Evolutionary conservation across 495 filamentous ascomycete species (phyloP).

Genomic region (Tuber aestivum): DNA sequence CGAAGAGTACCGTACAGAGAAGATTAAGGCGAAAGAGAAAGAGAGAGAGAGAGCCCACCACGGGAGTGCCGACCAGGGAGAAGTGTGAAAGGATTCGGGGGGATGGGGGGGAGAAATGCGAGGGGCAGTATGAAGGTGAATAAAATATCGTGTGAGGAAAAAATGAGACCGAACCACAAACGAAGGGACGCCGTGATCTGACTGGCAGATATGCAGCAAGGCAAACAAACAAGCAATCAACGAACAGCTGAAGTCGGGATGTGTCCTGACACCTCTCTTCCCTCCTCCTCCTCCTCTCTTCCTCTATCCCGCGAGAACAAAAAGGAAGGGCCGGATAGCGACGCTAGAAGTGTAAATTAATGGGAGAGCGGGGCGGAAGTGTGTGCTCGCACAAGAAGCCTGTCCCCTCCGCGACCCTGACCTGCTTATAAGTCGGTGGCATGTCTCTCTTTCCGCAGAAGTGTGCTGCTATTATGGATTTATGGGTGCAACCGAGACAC

Average conservation of each 20-base stretch:
- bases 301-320: neutral
- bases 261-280: neutral
- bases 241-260: neutral
- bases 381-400: neutral
- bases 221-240: neutral
- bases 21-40: conserved; percentile 9
- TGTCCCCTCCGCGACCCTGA: neutral
- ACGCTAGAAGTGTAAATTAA: neutral
- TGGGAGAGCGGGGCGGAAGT: neutral
- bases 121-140: neutral
- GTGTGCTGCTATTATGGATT: neutral
- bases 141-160: conserved; percentile 15
- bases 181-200: conserved; percentile 17
- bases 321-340: neutral
- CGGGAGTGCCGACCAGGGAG: neutral
- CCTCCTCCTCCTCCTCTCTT: neutral
- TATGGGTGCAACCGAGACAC: neutral
- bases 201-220: conserved; percentile 21
- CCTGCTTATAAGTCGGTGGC: neutral
- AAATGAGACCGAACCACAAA: conserved; percentile 20
- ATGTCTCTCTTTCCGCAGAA: neutral
- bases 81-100: neutral
- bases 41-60: neutral
- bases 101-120: conserved; percentile 13
- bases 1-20: conserved; percentile 11